Evolutionary conservation across 106 monocot genomes (phyloP).

Genomic region (Iris macrosiphon): DNA sequence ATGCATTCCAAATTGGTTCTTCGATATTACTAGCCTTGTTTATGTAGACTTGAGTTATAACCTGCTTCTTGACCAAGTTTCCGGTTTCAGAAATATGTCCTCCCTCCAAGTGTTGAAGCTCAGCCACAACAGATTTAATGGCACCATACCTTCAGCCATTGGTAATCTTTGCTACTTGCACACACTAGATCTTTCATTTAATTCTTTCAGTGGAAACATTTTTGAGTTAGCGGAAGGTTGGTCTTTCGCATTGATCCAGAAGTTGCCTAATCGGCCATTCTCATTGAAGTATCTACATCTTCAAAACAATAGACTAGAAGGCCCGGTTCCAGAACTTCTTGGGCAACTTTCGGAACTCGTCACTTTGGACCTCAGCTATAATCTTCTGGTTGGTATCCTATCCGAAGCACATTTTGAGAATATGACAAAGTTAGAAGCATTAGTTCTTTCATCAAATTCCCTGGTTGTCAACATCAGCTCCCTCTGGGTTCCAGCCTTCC

Average conservation of each 20-base stretch:
- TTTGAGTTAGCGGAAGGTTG: neutral
- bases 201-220: neutral
- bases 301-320: neutral
- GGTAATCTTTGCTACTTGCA: neutral
- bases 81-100: neutral
- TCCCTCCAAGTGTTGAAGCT: neutral
- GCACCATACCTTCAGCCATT: neutral
- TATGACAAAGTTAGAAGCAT: neutral
- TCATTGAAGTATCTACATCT: neutral
- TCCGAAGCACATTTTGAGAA: neutral
- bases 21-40: neutral
- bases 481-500: neutral
- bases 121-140: neutral
- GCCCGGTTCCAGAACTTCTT: neutral
- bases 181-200: neutral
- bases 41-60: neutral
- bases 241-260: too few relatives aligned
- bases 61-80: neutral
- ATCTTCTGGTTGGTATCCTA: neutral
- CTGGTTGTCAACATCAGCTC: neutral
- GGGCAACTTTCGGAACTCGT: neutral
- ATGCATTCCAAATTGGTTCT: neutral
- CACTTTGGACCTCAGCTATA: neutral
- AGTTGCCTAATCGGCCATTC: too few relatives aligned
- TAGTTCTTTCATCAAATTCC: conserved; percentile 1